Base-by-base conservation (phyloP, 352 stramenopile species). In the Peronospora destructor region DNA sequence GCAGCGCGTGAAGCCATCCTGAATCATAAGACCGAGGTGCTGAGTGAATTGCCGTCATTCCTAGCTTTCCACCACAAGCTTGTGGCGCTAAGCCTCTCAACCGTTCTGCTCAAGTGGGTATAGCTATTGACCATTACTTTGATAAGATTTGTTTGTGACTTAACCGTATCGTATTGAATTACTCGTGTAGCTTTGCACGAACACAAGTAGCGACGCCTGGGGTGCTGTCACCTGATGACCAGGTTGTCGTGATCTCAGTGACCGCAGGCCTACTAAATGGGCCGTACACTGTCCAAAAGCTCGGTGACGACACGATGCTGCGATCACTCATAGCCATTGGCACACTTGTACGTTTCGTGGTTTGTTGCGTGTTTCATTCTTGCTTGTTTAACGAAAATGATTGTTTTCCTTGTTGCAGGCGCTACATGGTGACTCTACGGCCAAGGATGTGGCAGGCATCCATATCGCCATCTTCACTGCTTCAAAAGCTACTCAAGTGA, bases 231-330 rank as follows among this genome's bases (percentile, higher is more conserved):
- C 17, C 59, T 8, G 74, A 85, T 35, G 78, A 87, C 21, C 56
- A 69, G 21, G 53, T 84, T 0, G 56, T 72, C 2, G 55, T 86
- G 28, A 64, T 73, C 32, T 82, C 76, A 1, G 45, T 76, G 19
- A 61, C 66, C 1, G 76, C 71, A 47, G 65, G 76, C 14, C 52
- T 86, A 17, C 44, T 88, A 16, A 81, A 80, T 36, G 63, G 73
- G 17, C 50, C 71, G 7, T 65, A 65, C 23, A 59, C 71, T 10
- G 49, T 92, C 13, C 59, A 79, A 34, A 71, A 87, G 36, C 52
- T 87, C n/a, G 75, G 76, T n/a, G 79, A 92, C 49, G 79, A 92
- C 47, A 72, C 77, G 4, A 71, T 91, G 41, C 57, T 89, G 41
- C 78, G 82, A 41, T 69, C 68, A 7, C 55, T 92, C 13, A 65